A percentile compares a stretch with the other conserved stretches of the same genome.
These are phyloP conservation scores for Otatea glauca DNA, from an alignment of 176 grass and related monocot species.

Conservation along the genomic window DNA sequence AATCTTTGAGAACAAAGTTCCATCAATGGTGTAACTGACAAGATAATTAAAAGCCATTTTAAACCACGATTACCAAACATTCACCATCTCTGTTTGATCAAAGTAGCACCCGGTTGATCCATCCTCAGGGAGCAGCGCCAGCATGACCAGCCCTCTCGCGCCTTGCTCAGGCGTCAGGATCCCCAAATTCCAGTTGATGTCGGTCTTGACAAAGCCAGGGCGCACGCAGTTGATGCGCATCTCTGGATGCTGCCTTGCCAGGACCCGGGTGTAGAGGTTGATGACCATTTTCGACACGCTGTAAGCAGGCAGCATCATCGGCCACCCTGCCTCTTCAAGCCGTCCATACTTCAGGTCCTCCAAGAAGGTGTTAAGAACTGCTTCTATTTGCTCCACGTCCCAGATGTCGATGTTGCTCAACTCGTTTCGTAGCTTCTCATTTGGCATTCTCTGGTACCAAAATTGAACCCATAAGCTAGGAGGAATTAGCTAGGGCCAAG, in stretches of 20 bases:
- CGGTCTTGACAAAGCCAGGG: too few species aligned
- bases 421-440: conserved; percentile 56
- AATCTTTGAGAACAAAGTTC: too few species aligned
- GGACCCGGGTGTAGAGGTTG: conserved; percentile 63
- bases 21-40: too few species aligned
- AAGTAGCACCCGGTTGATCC: conserved; percentile 63
- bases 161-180: conserved; percentile 59
- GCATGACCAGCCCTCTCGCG: conserved; percentile 61
- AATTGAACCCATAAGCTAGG: background rate
- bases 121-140: conserved; percentile 55
- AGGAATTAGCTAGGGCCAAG: too few species aligned
- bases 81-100: conserved; percentile 55
- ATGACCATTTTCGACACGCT: conserved; percentile 68
- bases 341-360: conserved; percentile 44
- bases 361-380: conserved; percentile 47
- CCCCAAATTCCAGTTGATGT: conserved; percentile 54
- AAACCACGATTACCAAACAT: conserved; percentile 37
- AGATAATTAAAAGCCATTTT: too few species aligned
- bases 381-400: conserved; percentile 44
- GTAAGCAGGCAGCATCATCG: conserved; percentile 70
- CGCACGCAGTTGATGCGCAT: conserved; percentile 55
- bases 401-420: conserved; percentile 50
- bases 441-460: conserved; percentile 62
- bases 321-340: conserved; percentile 55
- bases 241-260: conserved; percentile 48